These are phyloP conservation scores for Phytopythium litorale DNA, from an alignment of 352 stramenopile species.

Conservation along the genomic window DNA sequence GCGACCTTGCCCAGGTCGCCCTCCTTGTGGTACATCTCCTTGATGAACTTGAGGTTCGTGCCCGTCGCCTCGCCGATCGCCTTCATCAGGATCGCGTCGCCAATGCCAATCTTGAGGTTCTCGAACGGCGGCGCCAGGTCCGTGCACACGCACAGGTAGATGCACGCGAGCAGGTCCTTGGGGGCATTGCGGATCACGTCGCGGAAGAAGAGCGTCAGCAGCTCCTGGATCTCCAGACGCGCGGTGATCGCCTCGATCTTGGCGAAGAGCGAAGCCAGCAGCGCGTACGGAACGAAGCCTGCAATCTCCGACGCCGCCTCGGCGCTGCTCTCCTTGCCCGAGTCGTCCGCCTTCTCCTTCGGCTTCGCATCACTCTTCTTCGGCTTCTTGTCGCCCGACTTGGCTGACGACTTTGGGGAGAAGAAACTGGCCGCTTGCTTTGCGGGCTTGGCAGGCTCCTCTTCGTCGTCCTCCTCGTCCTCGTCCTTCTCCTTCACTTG, in stretches of 20 bases:
- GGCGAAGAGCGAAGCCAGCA: slow-evolving; percentile 64
- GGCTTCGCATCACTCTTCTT: neutral
- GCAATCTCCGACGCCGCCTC: neutral
- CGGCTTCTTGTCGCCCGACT: slow-evolving; percentile 9
- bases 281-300: slow-evolving; percentile 37
- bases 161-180: slow-evolving; percentile 84
- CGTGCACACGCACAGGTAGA: slow-evolving; percentile 91
- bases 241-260: slow-evolving; percentile 74
- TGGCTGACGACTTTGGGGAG: slow-evolving; percentile 8
- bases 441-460: slow-evolving; percentile 10
- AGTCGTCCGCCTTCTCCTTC: slow-evolving; percentile 10
- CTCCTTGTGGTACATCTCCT: slow-evolving; percentile 94
- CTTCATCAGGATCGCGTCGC: slow-evolving; percentile 98
- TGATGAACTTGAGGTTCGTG: slow-evolving; percentile 90
- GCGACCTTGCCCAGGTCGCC: slow-evolving; percentile 98
- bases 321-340: slow-evolving; percentile 5
- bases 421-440: slow-evolving; percentile 26
- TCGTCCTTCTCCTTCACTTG: slow-evolving; percentile 8
- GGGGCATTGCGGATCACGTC: slow-evolving; percentile 68
- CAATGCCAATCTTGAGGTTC: slow-evolving; percentile 98
- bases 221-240: slow-evolving; percentile 81
- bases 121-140: slow-evolving; percentile 95
- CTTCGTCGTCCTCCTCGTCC: slow-evolving; percentile 17
- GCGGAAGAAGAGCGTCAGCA: slow-evolving; percentile 85
- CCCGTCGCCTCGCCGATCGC: slow-evolving; percentile 93